Evolutionary conservation across 2,329 filamentous ascomycete species (phyloP).

Genomic region (Xylogone sp.): DNA sequence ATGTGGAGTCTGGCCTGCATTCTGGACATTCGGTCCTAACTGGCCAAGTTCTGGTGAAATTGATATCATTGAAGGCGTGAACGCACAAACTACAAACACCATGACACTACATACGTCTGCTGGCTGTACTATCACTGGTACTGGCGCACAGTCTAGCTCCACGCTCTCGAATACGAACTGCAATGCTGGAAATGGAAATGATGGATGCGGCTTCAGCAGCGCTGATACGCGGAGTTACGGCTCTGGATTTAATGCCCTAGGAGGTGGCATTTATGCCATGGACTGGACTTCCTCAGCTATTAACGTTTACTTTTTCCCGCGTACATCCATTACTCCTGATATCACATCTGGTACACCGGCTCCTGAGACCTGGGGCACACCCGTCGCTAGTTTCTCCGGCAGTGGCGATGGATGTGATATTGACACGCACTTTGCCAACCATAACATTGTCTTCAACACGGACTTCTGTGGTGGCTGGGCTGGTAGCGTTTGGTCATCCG

Average conservation of each 20-base stretch:
- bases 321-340: slow-evolving; percentile 59
- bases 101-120: slow-evolving; percentile 65
- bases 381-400: slow-evolving; percentile 67
- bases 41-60: slow-evolving; percentile 74
- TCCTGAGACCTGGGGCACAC: slow-evolving; percentile 64
- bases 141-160: slow-evolving; percentile 42
- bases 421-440: slow-evolving; percentile 61
- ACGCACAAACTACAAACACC: slow-evolving; percentile 52
- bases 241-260: slow-evolving; percentile 64
- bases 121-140: slow-evolving; percentile 54
- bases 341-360: slow-evolving; percentile 57
- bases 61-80: slow-evolving; percentile 77
- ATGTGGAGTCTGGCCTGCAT: slow-evolving; percentile 60
- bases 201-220: slow-evolving; percentile 57
- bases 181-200: slow-evolving; percentile 42
- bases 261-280: slow-evolving; percentile 69
- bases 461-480: slow-evolving; percentile 91
- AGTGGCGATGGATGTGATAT: slow-evolving; percentile 65
- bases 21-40: slow-evolving; percentile 52
- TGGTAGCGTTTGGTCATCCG: slow-evolving; percentile 61
- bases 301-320: slow-evolving; percentile 78
- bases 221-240: slow-evolving; percentile 55
- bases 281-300: slow-evolving; percentile 74
- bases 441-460: slow-evolving; percentile 78
- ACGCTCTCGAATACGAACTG: slow-evolving; percentile 51